Base-by-base conservation (phyloP, 768 basidiomycete genomes). In the Kwoniella sp. region DNA sequence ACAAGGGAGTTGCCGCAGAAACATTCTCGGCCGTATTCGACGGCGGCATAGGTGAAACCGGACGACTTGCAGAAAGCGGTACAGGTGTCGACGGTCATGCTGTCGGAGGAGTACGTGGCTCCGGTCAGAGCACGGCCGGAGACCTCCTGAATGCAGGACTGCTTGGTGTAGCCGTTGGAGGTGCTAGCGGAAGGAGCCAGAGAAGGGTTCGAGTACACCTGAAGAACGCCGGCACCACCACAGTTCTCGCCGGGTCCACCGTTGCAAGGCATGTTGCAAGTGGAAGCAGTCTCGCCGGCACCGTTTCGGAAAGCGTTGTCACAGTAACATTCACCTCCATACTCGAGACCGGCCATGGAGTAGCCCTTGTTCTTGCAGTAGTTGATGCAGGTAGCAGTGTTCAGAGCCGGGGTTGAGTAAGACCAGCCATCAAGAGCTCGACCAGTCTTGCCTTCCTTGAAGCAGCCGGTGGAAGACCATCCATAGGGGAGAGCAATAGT, bases 11-110 rank as follows among this genome's bases (percentile, higher is more conserved):
- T 63, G 20, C 72, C 75, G 29, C 75, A 76, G 61, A 64, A 73
- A 58, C 74, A 73, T 59, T 73, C 65, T 50, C 57, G 54, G 3
- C 71, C 71, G 65, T 69, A 66, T 28, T 72, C 71, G 25, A 72
- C 48, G 13, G 61, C 67, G 12, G 71, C 61, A 51, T 64, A 66
- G 11, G 29, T 68, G 59, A 60, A 72, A 12, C 67, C 67, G 7
- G 54, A 52, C 23, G 61, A 38, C 31, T 57, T 55, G 58, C 67
- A 68, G 38, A 52, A 61, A 4, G 63, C 23, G 20, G 70, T 71
- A 47, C 70, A 66, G 17, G 65, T 66, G 23, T 66, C 65, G 47
- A 66, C 52, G n/a, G 66, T 68, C 66, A 68, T 68, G 50, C 62
- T 59, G 50, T 53, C 50, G 3, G 63, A 55, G 4, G 67, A 47